Base-by-base conservation (phyloP, 148 eudicot genomes). In the Fagopyrum tataricum region DNA sequence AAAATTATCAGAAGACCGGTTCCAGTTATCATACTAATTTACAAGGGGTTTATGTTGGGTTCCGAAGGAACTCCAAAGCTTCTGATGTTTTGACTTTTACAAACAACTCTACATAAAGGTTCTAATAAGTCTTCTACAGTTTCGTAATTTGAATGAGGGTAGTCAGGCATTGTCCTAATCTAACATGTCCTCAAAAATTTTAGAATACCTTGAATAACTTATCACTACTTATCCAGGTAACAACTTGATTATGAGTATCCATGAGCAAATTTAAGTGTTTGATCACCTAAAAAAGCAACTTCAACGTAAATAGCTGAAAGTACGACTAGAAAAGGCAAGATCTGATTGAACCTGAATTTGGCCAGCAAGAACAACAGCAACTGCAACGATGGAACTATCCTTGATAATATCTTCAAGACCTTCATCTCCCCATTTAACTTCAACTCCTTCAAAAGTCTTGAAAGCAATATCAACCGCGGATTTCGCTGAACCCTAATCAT, bases 311-410 rank as follows among this genome's bases (percentile, higher is more conserved):
- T 52, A 52, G 23, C 56, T 8, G 13, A 4, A 52, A 52, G 61
- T 55, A 55, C 8, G 26, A 18, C 2, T 31, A 3, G 26, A 55
- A 24, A 55, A 5, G 1, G 3, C 24, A 56, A 56, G 67, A 24
- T 61, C 20, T 76, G 73, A 79, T 24, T 31, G 67, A 71, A 83
- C 98, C 98, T 91, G 97, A 83, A 80, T 77, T 46, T 93, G 98
- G 55, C 80, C 98, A 82, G 98, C 98, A 75, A 93, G 98, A 82
- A 88, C 98, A 77, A 93, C 92, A n/a, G 87, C 86, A 64, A 93
- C 97, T 11, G 90, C 97, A 79, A 78, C 73, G 70, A 93, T 83
- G 20, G 85, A 81, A 44, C 80, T 46, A 80, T 93, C 95, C 80
- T 74, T 75, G 66, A 93, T 82, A 77, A 93, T 85, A 37, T 93